Percentiles rank a stretch among this genome's conserved stretches.
Conservation (phyloP, 257 asterid genomes). For the Nicotiana tabacum region DNA sequence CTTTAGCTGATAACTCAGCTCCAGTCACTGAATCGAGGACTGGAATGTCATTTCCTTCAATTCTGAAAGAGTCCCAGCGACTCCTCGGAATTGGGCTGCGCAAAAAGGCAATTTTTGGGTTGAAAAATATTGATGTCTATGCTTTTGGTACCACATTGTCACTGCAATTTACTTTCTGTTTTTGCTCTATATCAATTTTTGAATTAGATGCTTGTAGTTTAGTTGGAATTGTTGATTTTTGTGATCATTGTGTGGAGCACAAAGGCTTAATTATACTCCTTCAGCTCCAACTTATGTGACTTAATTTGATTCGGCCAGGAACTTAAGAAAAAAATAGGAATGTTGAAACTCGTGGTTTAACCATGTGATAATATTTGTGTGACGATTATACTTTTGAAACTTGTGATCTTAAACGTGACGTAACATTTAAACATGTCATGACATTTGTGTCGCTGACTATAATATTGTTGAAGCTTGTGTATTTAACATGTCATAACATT, state of each 20-base stretch:
- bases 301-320: no score
- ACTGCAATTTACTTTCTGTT: not conserved
- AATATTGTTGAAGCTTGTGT: no score
- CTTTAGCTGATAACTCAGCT: conserved; percentile 43
- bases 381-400: no score
- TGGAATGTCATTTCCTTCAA: conserved; percentile 68
- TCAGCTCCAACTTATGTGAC: not conserved
- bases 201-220: no score
- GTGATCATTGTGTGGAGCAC: not conserved
- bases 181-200: not conserved
- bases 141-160: conserved; percentile 64
- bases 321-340: no score
- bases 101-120: conserved; percentile 65
- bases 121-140: conserved; percentile 87
- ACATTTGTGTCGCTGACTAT: no score
- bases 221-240: not conserved
- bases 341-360: no score
- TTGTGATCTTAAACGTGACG: no score
- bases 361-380: no score
- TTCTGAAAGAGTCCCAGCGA: conserved; percentile 62
- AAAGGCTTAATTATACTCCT: not conserved
- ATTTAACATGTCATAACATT: no score
- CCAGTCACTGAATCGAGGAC: conserved; percentile 65
- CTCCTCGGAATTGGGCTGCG: conserved; percentile 87
- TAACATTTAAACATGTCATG: no score